Conservation (phyloP, 2,329 filamentous ascomycete species). For the Hirsutella thompsonii region DNA sequence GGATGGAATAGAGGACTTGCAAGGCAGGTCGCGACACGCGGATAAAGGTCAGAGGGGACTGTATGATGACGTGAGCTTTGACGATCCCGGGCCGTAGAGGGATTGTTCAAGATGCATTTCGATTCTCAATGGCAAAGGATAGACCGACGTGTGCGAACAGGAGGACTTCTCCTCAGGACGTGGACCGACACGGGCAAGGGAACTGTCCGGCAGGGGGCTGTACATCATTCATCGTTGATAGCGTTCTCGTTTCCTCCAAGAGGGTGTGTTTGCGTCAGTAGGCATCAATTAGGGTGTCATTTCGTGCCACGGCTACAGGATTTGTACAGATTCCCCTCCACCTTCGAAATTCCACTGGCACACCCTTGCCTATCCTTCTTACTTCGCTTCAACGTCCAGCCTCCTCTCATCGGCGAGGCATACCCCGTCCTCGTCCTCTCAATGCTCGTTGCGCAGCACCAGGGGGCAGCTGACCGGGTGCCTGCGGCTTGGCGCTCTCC, state of each 20-base stretch:
- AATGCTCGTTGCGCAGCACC: slow-evolving; percentile 83
- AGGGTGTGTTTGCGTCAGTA: background rate
- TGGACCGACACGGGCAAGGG: too few species aligned
- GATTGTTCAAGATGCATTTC: background rate
- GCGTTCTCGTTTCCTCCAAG: background rate
- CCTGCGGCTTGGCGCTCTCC: slow-evolving; percentile 76
- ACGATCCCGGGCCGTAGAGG: background rate
- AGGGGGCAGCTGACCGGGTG: slow-evolving; percentile 62
- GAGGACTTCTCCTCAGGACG: too few species aligned
- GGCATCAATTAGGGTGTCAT: background rate
- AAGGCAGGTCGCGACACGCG: background rate
- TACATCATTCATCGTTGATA: slow-evolving; percentile 1
- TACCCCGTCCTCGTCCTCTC: slow-evolving; percentile 70
- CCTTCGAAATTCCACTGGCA: too few species aligned
- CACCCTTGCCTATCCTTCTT: too few species aligned
- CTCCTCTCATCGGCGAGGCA: slow-evolving; percentile 61
- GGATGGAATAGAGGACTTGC: slow-evolving; percentile 7
- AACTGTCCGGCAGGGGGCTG: too few species aligned
- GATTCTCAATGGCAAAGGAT: background rate
- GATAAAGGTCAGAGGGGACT: background rate
- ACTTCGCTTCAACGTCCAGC: too few species aligned
- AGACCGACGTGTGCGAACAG: background rate
- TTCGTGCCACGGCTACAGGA: too few species aligned
- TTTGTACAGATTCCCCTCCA: too few species aligned
- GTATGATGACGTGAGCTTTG: background rate